Evolutionary conservation across 2,329 filamentous ascomycete genomes (phyloP).

Genomic region (Aspergillus luchuensis): DNA sequence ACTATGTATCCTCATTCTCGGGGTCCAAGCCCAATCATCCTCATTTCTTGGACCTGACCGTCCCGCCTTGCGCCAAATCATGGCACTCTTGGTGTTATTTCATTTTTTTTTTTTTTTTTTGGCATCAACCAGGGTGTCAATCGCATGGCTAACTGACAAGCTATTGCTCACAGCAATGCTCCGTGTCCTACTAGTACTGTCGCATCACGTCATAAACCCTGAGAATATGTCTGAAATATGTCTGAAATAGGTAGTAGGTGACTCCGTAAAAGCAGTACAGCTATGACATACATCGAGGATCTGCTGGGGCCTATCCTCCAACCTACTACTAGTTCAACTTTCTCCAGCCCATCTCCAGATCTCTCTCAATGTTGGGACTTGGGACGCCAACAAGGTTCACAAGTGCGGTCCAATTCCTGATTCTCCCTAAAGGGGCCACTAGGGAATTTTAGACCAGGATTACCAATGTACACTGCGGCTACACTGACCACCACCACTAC

Average conservation of each 20-base stretch:
- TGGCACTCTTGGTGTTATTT: too few species aligned
- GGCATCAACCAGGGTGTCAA: neutral
- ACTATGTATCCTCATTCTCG: neutral
- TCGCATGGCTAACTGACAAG: neutral
- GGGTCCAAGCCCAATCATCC: neutral
- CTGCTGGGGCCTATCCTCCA: neutral
- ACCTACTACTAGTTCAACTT: neutral
- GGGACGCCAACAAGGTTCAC: neutral
- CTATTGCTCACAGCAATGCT: too few species aligned
- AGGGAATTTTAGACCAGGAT: neutral
- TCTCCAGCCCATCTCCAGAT: neutral
- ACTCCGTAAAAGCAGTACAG: neutral
- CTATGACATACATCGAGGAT: slow-evolving; percentile 4
- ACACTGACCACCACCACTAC: neutral
- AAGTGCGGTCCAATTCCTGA: neutral
- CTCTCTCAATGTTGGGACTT: slow-evolving; percentile 4
- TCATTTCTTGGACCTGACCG: neutral
- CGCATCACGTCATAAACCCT: neutral
- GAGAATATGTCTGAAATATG: neutral
- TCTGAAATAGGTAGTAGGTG: neutral
- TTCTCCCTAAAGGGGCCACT: neutral
- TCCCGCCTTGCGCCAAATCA: too few species aligned
- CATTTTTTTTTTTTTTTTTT: neutral
- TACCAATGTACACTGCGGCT: neutral
- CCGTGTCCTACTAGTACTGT: neutral